Base-by-base conservation (phyloP, 2,329 filamentous ascomycete genomes). In the Botrytis paeoniae region DNA sequence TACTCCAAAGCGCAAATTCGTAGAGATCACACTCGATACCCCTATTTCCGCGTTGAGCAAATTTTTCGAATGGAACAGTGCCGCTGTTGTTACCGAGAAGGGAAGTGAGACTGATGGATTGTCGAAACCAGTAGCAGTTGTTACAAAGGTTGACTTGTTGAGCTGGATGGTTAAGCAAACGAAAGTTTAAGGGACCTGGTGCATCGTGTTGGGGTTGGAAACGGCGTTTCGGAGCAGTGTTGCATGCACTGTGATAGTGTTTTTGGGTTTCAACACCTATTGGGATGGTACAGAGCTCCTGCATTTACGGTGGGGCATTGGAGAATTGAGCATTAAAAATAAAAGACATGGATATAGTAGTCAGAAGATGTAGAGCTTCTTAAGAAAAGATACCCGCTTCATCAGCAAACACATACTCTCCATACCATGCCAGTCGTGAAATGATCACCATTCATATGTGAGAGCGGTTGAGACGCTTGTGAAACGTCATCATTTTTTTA, bases 41-140 rank as follows among this genome's bases (percentile, higher is more conserved):
- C 92, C 92, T 4, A 86, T 99, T 57, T 89, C 88, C 64, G 91
- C 92, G 62, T 86, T 99, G 71, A 95, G 94, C 85, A 91, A 93
- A 80, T 99, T 99, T 84, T 94, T 98, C 77, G 94, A 98, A 84
- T 98, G 96, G 94, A 98, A 99, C 83, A 96, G 93, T 78, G 95
- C 96, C 0, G 96, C 96, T 0, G 90, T 99, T 66, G 94, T 99
- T 4, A 99, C 95, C 0, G 95, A 98, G 82, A 87, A 89, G 77
- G 85, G 85, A 20, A 84, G 84, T 59, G 87, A 73, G 84, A 85
- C 71, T 83, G 80, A 79, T 59, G 78, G 80, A n/a, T 82, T 89
- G 72, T 87, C 88, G 63, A 97, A 93, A 85, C 94, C 97, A 1
- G 86, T 96, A 68, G 96, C 94, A 12, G 90, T 99, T 14, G 95